Base-by-base conservation (phyloP, 495 filamentous ascomycete species). In the Xylona heveae region DNA sequence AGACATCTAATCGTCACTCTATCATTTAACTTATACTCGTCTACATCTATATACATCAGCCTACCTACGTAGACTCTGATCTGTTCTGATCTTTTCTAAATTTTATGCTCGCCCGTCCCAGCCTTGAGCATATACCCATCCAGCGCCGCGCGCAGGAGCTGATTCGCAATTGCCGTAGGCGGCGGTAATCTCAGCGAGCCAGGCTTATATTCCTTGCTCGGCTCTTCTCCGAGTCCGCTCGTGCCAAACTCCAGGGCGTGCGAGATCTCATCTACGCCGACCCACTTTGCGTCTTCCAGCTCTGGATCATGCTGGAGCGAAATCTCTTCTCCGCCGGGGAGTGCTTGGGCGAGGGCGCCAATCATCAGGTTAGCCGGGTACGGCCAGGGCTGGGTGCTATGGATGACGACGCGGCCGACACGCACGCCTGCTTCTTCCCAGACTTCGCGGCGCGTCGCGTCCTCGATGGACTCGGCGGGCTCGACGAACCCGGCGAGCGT, bases 401-500 rank as follows among this genome's bases (percentile, higher is more conserved):
- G 85, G 34, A 97, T 74, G 1, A 92, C 66, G 10, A 97, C 90
- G 1, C 85, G 64, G 5, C 81, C 84, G 2, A 93, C 64, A 5
- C 54, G 61, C 10, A 95, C 78, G 2, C 88, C 88, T 25, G 74
- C 68, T 49, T 97, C 88, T 47, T 97, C 88, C 80, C 82, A 95
- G 1, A 92, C 82, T 52, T 97, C 90, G 31, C 88, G 64, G 0
- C 90, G 70, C 1, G 95, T 85, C 4, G 88, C 83, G 52, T 94
- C 90, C 47, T 95, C 90, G 35, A 95, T 74, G 6, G 69, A 78
- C 59, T 97, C 88, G 1, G 77, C 90, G 5, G 88, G 88, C 52
- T 97, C 88, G 36, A 84, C 72, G 52, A 97, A 97, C 0, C 88
- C 90, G 0, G 88, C 88, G 2, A 97, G 68, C 1, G 84, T 91